phyloP scores from a whole-genome alignment of 2,329 filamentous ascomycete species.

The Fusarium nematophilum region DNA sequence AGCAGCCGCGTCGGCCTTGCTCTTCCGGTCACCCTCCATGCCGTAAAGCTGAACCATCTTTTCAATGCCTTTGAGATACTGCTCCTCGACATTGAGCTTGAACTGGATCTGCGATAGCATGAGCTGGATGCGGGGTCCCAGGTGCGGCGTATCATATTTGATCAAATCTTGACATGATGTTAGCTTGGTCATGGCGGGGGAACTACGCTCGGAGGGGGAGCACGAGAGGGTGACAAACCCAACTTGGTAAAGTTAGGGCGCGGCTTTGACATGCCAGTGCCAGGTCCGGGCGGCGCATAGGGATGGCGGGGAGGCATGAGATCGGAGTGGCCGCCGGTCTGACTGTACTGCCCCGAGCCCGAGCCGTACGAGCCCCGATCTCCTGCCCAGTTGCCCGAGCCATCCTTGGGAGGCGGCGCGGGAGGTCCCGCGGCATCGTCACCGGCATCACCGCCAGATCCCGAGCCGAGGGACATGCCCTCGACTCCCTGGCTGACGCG shows the following conservation, averaged over 20 bases:
- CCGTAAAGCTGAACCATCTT: conserved; percentile 99
- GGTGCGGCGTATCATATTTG: conserved; percentile 96
- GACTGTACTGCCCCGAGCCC: conserved; percentile 59
- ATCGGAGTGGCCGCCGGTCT: conserved; percentile 73
- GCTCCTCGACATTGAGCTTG: conserved; percentile 98
- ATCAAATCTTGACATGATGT: conserved; percentile 80
- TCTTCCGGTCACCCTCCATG: conserved; percentile 97
- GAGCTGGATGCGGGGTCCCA: conserved; percentile 96
- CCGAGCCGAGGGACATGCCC: conserved; percentile 68
- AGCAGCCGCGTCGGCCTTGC: conserved; percentile 90
- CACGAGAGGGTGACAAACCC: conserved; percentile 66
- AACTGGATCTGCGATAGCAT: conserved; percentile 99
- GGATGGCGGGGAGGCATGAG: conserved; percentile 85
- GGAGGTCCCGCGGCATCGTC: conserved; percentile 64
- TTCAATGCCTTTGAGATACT: conserved; percentile 98
- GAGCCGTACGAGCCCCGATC: conserved; percentile 74
- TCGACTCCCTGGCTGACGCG: conserved; percentile 76
- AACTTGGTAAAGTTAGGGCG: conserved; percentile 96
- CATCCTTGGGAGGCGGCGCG: conserved; percentile 80
- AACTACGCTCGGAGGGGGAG: conserved; percentile 6
- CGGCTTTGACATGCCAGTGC: conserved; percentile 74
- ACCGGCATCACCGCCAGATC: conserved; percentile 45
- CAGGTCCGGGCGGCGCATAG: conserved; percentile 76
- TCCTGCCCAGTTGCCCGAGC: conserved; percentile 52
- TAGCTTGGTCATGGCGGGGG: conserved; percentile 12